Percentiles rank a stretch among this genome's conserved stretches.
Conservation (phyloP, 2,329 filamentous ascomycete species). For the Berkeleyomyces rouxiae region DNA sequence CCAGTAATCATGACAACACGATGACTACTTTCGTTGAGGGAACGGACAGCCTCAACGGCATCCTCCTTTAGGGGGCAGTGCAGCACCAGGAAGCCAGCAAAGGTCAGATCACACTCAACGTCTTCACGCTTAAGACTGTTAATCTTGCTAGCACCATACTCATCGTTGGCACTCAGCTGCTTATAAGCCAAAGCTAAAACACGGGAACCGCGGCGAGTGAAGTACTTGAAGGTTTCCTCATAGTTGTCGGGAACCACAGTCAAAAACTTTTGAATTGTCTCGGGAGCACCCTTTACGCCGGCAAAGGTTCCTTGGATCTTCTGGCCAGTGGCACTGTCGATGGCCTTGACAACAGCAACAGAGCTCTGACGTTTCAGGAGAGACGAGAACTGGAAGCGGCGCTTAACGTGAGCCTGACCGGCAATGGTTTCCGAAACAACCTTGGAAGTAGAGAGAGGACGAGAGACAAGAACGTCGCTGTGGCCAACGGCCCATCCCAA, state of each 20-base stretch:
- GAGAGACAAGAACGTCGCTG: slow-evolving; percentile 68
- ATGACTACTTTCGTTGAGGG: slow-evolving; percentile 98
- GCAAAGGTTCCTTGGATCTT: slow-evolving; percentile 78
- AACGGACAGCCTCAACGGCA: slow-evolving; percentile 80
- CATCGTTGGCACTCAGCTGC: slow-evolving; percentile 64
- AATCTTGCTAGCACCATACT: slow-evolving; percentile 69
- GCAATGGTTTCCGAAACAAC: slow-evolving; percentile 27
- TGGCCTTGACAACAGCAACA: slow-evolving; percentile 63
- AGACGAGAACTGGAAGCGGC: slow-evolving; percentile 96
- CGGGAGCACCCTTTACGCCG: slow-evolving; percentile 89
- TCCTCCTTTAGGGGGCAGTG: slow-evolving; percentile 95
- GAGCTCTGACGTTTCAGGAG: slow-evolving; percentile 92
- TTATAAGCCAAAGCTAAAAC: slow-evolving; percentile 91
- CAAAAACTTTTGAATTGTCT: slow-evolving; percentile 92
- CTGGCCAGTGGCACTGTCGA: slow-evolving; percentile 54
- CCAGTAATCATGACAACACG: slow-evolving; percentile 98
- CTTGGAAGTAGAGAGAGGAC: slow-evolving; percentile 31
- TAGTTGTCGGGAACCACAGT: slow-evolving; percentile 69
- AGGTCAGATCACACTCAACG: slow-evolving; percentile 67
- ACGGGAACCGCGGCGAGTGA: slow-evolving; percentile 86
- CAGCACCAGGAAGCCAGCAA: slow-evolving; percentile 89
- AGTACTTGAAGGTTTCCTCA: slow-evolving; percentile 97
- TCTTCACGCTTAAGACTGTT: slow-evolving; percentile 90
- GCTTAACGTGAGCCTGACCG: slow-evolving; percentile 82
- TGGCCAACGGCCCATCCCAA: slow-evolving; percentile 86